Evolutionary conservation across 2,329 filamentous ascomycete species (phyloP).

Genomic region (Verticillium nonalfalfae): DNA sequence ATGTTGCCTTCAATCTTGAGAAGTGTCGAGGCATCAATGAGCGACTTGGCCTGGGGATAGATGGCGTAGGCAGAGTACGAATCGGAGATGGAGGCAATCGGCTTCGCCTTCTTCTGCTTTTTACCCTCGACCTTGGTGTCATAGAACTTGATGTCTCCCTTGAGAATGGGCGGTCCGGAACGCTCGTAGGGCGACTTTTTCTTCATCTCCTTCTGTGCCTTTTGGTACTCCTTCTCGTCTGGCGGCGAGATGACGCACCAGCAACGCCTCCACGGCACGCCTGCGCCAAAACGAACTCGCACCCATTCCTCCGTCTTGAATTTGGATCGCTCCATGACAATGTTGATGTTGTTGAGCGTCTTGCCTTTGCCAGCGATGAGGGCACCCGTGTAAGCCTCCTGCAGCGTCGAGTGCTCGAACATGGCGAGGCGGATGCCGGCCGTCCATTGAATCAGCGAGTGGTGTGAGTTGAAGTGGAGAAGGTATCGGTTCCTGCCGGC

Average conservation of each 20-base stretch:
- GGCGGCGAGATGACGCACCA: conserved; percentile 94
- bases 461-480: conserved; percentile 90
- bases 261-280: conserved; percentile 91
- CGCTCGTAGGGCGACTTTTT: conserved; percentile 79
- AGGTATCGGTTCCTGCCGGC: conserved; percentile 93
- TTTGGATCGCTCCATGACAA: conserved; percentile 76
- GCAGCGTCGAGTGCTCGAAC: conserved; percentile 86
- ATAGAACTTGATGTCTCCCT: conserved; percentile 92
- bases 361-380: conserved; percentile 94
- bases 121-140: conserved; percentile 68
- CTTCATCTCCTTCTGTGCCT: conserved; percentile 76
- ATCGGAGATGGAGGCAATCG: conserved; percentile 86
- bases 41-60: conserved; percentile 87
- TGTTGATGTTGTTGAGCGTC: conserved; percentile 78
- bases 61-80: conserved; percentile 92
- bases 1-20: conserved; percentile 91
- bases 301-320: conserved; percentile 88
- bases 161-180: conserved; percentile 58
- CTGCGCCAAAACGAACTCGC: conserved; percentile 88
- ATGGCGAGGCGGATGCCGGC: conserved; percentile 88
- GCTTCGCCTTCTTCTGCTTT: conserved; percentile 83
- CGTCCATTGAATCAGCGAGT: conserved; percentile 93
- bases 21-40: conserved; percentile 91
- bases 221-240: conserved; percentile 86
- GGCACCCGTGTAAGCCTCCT: conserved; percentile 95